phyloP scores from a whole-genome alignment of 2,329 filamentous ascomycete genomes.

The Talaromyces funiculosus region DNA sequence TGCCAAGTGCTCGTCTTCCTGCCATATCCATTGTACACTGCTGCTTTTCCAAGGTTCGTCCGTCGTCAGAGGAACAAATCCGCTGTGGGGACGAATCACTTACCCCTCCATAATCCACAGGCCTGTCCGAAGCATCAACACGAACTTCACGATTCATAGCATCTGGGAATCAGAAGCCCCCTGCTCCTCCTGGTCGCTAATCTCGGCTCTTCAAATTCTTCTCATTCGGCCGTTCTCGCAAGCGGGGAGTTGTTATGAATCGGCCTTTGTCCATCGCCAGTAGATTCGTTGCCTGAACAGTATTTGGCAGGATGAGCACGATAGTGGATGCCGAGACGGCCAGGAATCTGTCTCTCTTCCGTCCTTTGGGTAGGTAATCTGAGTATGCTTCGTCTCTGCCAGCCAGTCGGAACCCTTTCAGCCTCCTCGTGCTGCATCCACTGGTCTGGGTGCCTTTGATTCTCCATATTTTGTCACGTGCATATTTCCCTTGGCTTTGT shows the following conservation, averaged over 20 bases:
- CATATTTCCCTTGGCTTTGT: background rate
- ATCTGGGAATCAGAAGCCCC: background rate
- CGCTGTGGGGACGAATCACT: background rate
- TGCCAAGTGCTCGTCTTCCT: background rate
- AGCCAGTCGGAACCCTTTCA: constrained; percentile 29
- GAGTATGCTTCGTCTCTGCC: constrained; percentile 16
- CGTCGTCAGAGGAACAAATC: background rate
- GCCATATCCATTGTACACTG: too few relatives aligned
- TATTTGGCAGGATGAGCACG: constrained; percentile 26
- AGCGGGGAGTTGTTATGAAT: constrained; percentile 10
- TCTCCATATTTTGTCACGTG: background rate
- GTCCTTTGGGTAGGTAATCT: constrained; percentile 37
- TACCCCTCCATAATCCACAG: background rate
- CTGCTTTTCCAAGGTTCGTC: background rate
- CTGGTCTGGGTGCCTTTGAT: constrained; percentile 19
- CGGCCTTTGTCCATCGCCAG: constrained; percentile 14
- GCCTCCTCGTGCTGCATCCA: constrained; percentile 30
- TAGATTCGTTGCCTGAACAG: too few relatives aligned
- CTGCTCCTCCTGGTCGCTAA: constrained; percentile 12
- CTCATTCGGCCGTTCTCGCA: constrained; percentile 8
- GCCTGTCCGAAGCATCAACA: background rate
- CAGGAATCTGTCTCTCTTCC: constrained; percentile 40
- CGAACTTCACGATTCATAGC: too few relatives aligned
- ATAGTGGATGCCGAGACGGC: constrained; percentile 35
- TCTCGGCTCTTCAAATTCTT: constrained; percentile 13